Evolutionary conservation across 108 stramenopile genomes (phyloP).

Genomic region (Nitzschia palea): DNA sequence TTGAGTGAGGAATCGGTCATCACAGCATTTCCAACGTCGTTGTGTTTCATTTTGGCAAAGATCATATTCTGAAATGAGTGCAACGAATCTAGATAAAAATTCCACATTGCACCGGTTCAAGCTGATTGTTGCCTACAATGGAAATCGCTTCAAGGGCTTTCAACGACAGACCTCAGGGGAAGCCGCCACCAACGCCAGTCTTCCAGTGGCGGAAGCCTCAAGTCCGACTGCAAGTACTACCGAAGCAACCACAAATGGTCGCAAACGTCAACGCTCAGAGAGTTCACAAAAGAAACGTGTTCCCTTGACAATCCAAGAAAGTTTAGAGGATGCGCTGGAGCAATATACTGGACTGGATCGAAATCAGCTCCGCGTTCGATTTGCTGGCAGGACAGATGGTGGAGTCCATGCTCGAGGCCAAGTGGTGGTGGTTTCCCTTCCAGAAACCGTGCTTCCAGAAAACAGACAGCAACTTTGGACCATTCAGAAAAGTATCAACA

Average conservation of each 20-base stretch:
- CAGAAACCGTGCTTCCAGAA: conserved; percentile 7
- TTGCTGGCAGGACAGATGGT: conserved; percentile 77
- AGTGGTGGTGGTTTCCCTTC: conserved; percentile 73
- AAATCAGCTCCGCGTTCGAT: conserved; percentile 46
- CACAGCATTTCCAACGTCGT: too few species aligned
- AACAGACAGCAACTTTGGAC: conserved; percentile 41
- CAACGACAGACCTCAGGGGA: conserved; percentile 58
- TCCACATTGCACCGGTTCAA: conserved; percentile 20
- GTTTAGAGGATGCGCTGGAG: conserved; percentile 61
- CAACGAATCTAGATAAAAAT: not conserved
- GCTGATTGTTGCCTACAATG: conserved; percentile 75
- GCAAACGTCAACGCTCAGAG: not conserved
- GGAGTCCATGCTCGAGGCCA: conserved; percentile 83
- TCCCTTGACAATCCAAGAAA: conserved; percentile 64
- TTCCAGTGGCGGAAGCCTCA: too few species aligned
- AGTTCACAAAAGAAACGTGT: conserved; percentile 33
- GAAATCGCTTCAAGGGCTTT: conserved; percentile 71
- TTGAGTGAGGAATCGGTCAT: too few species aligned
- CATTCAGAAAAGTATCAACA: conserved; percentile 68
- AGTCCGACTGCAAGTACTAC: not conserved
- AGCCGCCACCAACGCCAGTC: not conserved
- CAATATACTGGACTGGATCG: conserved; percentile 22
- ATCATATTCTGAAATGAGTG: not conserved
- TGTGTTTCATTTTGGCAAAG: too few species aligned
- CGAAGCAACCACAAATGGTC: not conserved